Evolutionary conservation across 1,284 basidiomycete species (phyloP).

Genomic region (Cryptococcus maquisensis): DNA sequence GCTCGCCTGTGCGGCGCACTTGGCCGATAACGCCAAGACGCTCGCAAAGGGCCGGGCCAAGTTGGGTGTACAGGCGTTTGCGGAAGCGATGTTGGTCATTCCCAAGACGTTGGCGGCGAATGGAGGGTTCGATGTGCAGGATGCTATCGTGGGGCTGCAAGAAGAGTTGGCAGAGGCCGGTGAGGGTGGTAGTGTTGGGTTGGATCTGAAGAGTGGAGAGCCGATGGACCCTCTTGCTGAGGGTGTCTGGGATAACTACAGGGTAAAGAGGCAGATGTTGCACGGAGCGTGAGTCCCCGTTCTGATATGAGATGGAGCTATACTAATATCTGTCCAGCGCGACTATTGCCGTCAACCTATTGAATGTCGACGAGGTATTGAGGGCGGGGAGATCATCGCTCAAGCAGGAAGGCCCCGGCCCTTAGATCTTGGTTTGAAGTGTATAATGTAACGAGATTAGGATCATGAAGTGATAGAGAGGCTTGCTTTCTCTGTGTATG

Average conservation of each 20-base stretch:
- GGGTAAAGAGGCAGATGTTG: conserved; percentile 97
- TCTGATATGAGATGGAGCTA: not conserved
- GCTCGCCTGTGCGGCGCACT: conserved; percentile 81
- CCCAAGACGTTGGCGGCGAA: conserved; percentile 97
- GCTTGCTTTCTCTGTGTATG: no score
- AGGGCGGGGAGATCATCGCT: conserved; percentile 82
- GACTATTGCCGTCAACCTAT: conserved; percentile 92
- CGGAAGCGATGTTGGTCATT: conserved; percentile 89
- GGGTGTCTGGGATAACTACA: conserved; percentile 98
- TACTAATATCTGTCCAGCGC: conserved; percentile 58
- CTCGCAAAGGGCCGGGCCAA: conserved; percentile 91
- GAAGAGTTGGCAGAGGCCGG: conserved; percentile 84
- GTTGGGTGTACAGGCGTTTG: conserved; percentile 95
- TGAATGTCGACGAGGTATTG: conserved; percentile 93
- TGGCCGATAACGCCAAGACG: conserved; percentile 71
- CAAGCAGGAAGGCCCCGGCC: conserved; percentile 4
- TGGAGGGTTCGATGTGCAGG: conserved; percentile 96
- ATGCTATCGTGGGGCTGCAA: conserved; percentile 86
- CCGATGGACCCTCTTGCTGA: conserved; percentile 93
- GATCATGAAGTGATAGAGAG: not conserved
- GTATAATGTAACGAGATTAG: not conserved
- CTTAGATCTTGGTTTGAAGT: not conserved
- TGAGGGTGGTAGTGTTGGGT: conserved; percentile 79
- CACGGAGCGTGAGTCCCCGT: conserved; percentile 74
- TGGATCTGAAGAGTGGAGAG: conserved; percentile 90